Evolutionary conservation across 306 rosid genomes (phyloP), one percentile per base, ranked within the genome.

Genomic region (Acacia melanoxylon): DNA sequence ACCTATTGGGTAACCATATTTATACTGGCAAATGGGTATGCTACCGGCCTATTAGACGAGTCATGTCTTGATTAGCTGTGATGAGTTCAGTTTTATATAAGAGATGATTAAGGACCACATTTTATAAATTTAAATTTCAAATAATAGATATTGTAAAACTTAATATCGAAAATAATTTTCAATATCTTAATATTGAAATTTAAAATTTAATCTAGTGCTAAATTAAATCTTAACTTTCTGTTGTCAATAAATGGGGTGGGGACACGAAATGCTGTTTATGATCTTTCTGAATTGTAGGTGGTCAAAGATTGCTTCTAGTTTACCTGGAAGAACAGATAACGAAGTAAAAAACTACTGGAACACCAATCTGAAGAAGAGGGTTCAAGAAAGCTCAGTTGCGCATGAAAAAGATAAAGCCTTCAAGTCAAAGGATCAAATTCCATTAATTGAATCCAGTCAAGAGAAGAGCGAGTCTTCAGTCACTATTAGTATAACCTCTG

Each of bases 321-420:
- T 66, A 66, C 71, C 71, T 0, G 71, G 71, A 66, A 66, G 71
- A 33, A 66, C 71, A 12, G 71, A 66, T 66, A 66, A 66, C 45
- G 71, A 33, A 7, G 35, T 66, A 31, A 66, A 66, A 66, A 66
- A 66, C 5, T 6, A 33, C 24, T 66, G 71, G 71, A 25, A 66
- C 44, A 17, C 71, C 71, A 66, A 33, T 15, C 71, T 66, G 0
- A 66, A 31, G 71, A 66, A 66, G 45, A 35, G 42, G 14, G n/a
- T 33, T 16, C 24, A 66, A 33, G 44, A 33, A 66, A 66, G 33
- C 24, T 17, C 24, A 33, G 44, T 7, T 37, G 41, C 24, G 1
- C 44, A 16, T 33, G 44, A 19, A 16, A 17, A 66, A 6, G 45
- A 37, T 65, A 31, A 31, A 65, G 10, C 37, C n/a, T 16, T 15